Base-by-base conservation (phyloP, 202 grass and related monocot genomes). In the Sporobolus alterniflorus region DNA sequence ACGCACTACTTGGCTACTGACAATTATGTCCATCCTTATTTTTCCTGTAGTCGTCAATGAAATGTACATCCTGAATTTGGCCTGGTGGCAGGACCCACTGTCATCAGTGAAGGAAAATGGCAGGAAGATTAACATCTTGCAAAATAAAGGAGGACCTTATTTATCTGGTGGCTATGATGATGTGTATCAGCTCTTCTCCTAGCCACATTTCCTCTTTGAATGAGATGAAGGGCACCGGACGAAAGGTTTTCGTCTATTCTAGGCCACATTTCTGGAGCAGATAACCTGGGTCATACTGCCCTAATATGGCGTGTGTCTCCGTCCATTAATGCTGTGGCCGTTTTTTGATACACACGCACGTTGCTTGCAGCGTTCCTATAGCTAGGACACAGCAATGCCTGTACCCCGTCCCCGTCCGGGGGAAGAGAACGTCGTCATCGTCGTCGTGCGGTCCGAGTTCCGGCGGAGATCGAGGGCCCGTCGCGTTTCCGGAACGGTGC, bases 291-390 rank as follows among this genome's bases (percentile, higher is more conserved):
- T 59, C 65, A 60, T 36, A n/a, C 71, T n/a, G 24, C 34, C 43
- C 29, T 13, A 29, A 67, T n/a, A 55, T 30, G 49, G 57, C 34
- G 56, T 9, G 56, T 9, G 31, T 67, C 60, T 46, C 80, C 4
- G 42, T 21, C 26, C 36, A 69, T 83, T 28, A 29, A 55, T 62
- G 49, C 24, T 61, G 51, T n/a, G 86, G 33, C 66, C 25, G 36
- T 43, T 61, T 43, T 61, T 71, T 2, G 57, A 30, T 29, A 61
- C 11, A 26, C 49, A 7, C 67, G 36, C 65, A 9, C 83, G 44
- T 74, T 83, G 79, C 72, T 82, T 78, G 78, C 79, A 12, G n/a
- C n/a, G 69, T 31, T 80, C 80, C 80, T n/a, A n/a, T n/a, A n/a
- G n/a, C n/a, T 84, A 75, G 63, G 75, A 87, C 52, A 11, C 28